A percentile compares a stretch with the other conserved stretches of the same genome.
phyloP scores from a whole-genome alignment of 1,284 basidiomycete genomes.

The Volvariella surrecta region DNA sequence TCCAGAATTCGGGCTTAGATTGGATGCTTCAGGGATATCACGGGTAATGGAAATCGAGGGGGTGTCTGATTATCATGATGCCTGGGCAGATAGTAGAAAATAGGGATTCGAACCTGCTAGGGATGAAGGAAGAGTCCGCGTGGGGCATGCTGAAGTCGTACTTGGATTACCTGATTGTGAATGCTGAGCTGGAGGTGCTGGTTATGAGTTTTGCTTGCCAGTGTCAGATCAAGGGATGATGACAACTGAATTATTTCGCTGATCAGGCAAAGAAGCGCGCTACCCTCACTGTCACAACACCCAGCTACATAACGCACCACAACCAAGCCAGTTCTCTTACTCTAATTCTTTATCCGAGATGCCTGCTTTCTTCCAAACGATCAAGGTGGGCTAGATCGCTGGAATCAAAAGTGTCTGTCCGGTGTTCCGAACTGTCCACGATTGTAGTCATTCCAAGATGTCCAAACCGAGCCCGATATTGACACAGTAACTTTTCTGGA shows the following conservation, averaged over 20 bases:
- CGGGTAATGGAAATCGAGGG: background rate
- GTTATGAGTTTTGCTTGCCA: no score
- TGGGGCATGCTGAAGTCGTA: constrained; percentile 57
- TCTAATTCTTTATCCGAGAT: constrained; percentile 30
- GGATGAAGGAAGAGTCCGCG: constrained; percentile 73
- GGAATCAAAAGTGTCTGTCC: no score
- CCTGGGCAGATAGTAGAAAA: no score
- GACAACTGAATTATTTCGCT: no score
- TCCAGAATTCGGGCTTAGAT: constrained; percentile 72
- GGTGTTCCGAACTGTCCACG: background rate
- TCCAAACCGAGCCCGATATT: constrained; percentile 82
- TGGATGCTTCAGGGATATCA: constrained; percentile 32
- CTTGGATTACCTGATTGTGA: background rate
- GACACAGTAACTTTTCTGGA: constrained; percentile 87
- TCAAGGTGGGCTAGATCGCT: constrained; percentile 44
- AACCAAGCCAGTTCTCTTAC: constrained; percentile 3
- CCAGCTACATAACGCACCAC: background rate
- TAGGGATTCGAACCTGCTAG: constrained; percentile 29
- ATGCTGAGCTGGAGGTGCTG: background rate
- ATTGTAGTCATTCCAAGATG: constrained; percentile 83
- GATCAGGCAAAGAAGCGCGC: constrained; percentile 14
- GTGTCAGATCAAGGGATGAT: no score
- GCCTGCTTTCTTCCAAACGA: constrained; percentile 83
- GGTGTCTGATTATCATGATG: no score
- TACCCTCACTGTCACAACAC: constrained; percentile 6